phyloP scores from a whole-genome alignment of 1,284 basidiomycete genomes.

The Agaricales sp. region DNA sequence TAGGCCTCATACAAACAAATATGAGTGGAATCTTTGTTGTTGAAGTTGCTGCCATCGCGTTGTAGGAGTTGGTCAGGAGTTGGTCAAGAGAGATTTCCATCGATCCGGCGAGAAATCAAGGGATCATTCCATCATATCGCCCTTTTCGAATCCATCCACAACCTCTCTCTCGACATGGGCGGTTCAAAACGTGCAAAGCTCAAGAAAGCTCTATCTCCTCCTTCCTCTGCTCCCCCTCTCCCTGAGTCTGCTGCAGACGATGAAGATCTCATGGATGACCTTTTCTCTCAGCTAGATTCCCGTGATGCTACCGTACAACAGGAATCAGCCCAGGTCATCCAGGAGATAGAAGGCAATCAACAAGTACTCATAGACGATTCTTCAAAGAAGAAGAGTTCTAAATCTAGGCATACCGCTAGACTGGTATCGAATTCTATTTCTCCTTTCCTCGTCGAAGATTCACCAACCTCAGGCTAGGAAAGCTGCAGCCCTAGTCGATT shows the following conservation, averaged over 20 bases:
- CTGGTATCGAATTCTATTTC: conserved; percentile 36
- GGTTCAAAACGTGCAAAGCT: conserved; percentile 33
- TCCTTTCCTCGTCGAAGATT: conserved; percentile 4
- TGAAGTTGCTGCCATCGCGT: no score
- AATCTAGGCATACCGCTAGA: conserved; percentile 67
- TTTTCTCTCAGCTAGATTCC: conserved; percentile 63
- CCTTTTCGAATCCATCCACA: background rate
- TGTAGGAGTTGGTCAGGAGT: no score
- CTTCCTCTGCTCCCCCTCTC: conserved; percentile 20
- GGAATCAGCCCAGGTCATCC: conserved; percentile 39
- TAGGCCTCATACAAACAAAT: conserved; percentile 21
- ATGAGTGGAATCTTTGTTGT: conserved; percentile 17
- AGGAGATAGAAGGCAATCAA: conserved; percentile 32
- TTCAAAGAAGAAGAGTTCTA: conserved; percentile 52
- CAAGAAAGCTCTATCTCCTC: conserved; percentile 30
- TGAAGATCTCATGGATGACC: conserved; percentile 57
- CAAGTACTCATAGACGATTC: conserved; percentile 27
- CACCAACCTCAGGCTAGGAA: conserved; percentile 54
- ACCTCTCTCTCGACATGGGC: no score
- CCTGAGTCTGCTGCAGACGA: conserved; percentile 26
- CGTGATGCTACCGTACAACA: conserved; percentile 36
- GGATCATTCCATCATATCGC: background rate
- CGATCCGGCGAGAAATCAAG: no score
- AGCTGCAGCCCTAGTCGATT: conserved; percentile 57
- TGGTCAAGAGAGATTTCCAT: no score